Evolutionary conservation across 1,139 yeast genomes (phyloP).

Genomic region (Candida buenavistaensis): DNA sequence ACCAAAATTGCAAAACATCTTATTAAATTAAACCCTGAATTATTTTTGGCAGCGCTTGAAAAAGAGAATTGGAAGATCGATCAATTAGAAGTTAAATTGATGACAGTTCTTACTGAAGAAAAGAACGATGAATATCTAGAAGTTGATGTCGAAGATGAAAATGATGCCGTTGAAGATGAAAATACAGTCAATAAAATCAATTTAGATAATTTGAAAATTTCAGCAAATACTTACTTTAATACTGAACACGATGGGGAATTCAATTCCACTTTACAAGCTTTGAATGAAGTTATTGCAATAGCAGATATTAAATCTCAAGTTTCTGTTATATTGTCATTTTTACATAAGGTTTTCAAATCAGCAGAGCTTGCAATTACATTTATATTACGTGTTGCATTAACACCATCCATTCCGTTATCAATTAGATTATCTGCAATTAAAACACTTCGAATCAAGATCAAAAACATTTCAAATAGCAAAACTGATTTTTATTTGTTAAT

Average conservation of each 20-base stretch:
- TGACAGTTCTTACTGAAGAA: slow-evolving; percentile 50
- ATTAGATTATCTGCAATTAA: slow-evolving; percentile 51
- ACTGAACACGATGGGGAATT: slow-evolving; percentile 42
- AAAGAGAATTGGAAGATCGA: slow-evolving; percentile 41
- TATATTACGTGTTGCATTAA: slow-evolving; percentile 54
- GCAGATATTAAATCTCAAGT: slow-evolving; percentile 16
- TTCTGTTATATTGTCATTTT: slow-evolving; percentile 20
- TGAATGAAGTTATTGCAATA: slow-evolving; percentile 19
- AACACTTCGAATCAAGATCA: slow-evolving; percentile 35
- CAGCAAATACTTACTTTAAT: slow-evolving; percentile 38
- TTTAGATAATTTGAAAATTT: slow-evolving; percentile 21
- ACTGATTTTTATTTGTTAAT: slow-evolving; percentile 33
- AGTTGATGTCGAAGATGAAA: slow-evolving; percentile 24
- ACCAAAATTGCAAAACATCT: slow-evolving; percentile 48
- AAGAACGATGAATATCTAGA: slow-evolving; percentile 25
- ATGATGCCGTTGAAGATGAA: slow-evolving; percentile 20
- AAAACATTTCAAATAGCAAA: slow-evolving; percentile 27
- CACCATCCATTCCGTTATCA: slow-evolving; percentile 57
- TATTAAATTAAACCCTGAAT: slow-evolving; percentile 34
- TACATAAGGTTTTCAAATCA: slow-evolving; percentile 23
- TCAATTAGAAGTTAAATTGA: slow-evolving; percentile 66
- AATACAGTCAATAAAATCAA: slow-evolving; percentile 20
- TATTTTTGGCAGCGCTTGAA: slow-evolving; percentile 43
- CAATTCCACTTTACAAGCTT: slow-evolving; percentile 11
- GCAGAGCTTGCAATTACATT: slow-evolving; percentile 52